These are phyloP conservation scores for Aspergillus fumigatus DNA, from an alignment of 2,329 filamentous ascomycete genomes.

Conservation along the genomic window DNA sequence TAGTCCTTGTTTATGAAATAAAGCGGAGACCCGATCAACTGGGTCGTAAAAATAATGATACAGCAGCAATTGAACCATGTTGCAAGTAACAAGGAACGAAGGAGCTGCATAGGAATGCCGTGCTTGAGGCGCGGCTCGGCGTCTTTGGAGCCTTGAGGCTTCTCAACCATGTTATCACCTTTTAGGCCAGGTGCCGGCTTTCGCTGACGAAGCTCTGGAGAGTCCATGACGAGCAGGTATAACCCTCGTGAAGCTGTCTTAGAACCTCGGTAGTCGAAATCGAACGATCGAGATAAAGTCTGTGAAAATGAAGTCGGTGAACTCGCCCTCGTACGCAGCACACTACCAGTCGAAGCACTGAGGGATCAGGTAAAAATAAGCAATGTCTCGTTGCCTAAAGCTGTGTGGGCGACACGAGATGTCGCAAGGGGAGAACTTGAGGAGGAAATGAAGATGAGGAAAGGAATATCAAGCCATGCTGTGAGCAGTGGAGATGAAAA, in stretches of 20 bases:
- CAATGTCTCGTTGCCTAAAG: not conserved
- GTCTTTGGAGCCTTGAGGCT: conserved; percentile 18
- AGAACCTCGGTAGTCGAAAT: not conserved
- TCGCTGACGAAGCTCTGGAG: conserved; percentile 30
- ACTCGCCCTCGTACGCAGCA: not conserved
- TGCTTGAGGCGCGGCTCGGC: conserved; percentile 40
- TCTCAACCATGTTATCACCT: conserved; percentile 11
- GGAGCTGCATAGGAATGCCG: conserved; percentile 41
- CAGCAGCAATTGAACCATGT: conserved; percentile 44
- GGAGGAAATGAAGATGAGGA: not conserved
- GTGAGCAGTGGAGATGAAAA: not conserved
- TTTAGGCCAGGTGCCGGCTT: conserved; percentile 15
- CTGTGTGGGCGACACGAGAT: not conserved
- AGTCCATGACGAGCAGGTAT: conserved; percentile 24
- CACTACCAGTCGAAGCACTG: not conserved
- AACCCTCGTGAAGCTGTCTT: not conserved
- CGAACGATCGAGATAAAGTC: not conserved
- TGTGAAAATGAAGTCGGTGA: not conserved
- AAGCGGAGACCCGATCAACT: conserved; percentile 57
- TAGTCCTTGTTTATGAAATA: conserved; percentile 58
- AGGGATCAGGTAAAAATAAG: not conserved
- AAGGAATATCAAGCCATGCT: conserved; percentile 4
- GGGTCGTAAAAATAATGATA: conserved; percentile 48
- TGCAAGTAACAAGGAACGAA: conserved; percentile 42
- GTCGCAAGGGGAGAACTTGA: not conserved